Evolutionary conservation across 345 rosid genomes (phyloP), one percentile per base, ranked within the genome.

Genomic region (Boechera retrofracta): DNA sequence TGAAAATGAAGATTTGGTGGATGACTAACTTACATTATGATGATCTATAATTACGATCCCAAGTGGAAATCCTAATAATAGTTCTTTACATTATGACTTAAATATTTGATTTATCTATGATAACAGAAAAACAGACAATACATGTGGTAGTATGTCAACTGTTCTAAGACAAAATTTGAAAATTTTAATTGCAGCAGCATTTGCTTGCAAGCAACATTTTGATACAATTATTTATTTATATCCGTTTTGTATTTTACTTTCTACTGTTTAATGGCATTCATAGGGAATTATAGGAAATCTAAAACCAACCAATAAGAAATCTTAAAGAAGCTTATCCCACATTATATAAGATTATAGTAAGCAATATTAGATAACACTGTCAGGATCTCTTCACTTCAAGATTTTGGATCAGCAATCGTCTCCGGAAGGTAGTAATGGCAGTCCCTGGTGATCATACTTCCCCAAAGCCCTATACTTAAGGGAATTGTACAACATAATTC

Each of bases 1-100:
- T 71, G 67, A 64, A 18, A 64, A 12, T 36, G 44, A 47, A 55
- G 36, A 64, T 71, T 71, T 64, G 76, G 67, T 71, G 76, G 60
- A 77, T 44, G 80, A 55, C 66, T 71, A 55, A 55, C 39, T 24
- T 49, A 71, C 45, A 64, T 24, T 36, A 77, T 71, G 51, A 63
- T 62, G 53, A 70, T 77, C 53, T 18, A 56, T 63, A 70, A 63
- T 77, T 56, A 71, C 61, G 47, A 13, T 53, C 28, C 71, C 51
- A 69, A 47, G 66, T 63, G 59, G 59, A 44, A 76, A 16, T 60
- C 64, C 47, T 76, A 24, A 51, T 73, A 15, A 52, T 74, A 13
- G 11, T 49, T 15, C 10, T 62, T 18, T 49, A 52, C 0, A 42
- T 38, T 49, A 21, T 58, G 3, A 47, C 11, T 36, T 1, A 36